Evolutionary conservation across 2,329 filamentous ascomycete genomes (phyloP), one percentile per base, ranked within the genome.

Genomic region (Thelonectria discophora): DNA sequence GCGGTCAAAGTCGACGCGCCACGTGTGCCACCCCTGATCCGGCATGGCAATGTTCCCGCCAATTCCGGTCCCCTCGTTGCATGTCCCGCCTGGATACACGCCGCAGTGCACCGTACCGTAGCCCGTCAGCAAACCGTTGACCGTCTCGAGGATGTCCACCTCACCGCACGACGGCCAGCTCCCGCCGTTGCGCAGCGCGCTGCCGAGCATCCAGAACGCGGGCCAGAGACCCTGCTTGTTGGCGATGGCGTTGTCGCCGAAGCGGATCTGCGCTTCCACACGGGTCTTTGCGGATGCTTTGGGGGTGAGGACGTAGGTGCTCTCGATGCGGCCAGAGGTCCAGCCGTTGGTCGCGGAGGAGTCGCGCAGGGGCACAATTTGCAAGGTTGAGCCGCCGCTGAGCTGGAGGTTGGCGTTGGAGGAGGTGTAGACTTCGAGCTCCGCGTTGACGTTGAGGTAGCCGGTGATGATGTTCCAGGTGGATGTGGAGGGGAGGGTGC

Each of bases 251-350:
- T 65, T 51, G 5, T 67, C 51, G 47, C 80, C 80, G 63, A 81
- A 80, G 11, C 80, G 78, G 24, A 59, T 49, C 17, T 54, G 50
- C 2, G 42, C 17, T 30, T 84, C 80, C 49, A 76, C 74, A 21
- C 80, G 65, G 13, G 81, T 82, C 40, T 69, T 62, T 27, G 71
- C 69, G 11, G 78, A 79, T 0, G 77, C 70, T 1, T 69, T 21
- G 0, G 82, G 81, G 0, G 78, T 81, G 69, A 81, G 83, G 11
- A 76, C 76, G 63, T 80, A 79, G 50, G 71, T 77, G 65, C 77
- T 78, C 73, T 85, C 82, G 63, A 84, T 71, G n/a, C 82, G 79
- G 7, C 78, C 82, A 0, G 81, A 84, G 0, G 82, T 83, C 82
- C 82, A 85, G 15, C 73, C 68, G 74, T 75, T 4, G 63, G 61